Evolutionary conservation across 2,329 filamentous ascomycete species (phyloP).

Genomic region (Didymella arachidicola): DNA sequence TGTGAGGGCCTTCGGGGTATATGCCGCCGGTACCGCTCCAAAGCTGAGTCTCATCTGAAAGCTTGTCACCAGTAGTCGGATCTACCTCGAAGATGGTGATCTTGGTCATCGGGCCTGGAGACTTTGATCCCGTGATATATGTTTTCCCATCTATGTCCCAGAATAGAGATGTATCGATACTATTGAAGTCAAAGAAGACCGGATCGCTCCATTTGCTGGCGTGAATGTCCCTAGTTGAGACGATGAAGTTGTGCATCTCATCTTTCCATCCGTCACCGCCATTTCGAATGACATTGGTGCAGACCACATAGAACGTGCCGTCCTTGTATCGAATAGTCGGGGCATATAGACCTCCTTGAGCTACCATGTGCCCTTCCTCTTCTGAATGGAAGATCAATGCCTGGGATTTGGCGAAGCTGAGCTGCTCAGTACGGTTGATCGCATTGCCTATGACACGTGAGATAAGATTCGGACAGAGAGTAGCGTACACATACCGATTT

Average conservation of each 20-base stretch:
- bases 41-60: background rate
- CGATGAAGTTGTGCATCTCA: background rate
- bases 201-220: background rate
- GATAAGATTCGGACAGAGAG: background rate
- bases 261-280: background rate
- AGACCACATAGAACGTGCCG: conserved; percentile 1
- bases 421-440: background rate
- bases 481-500: background rate
- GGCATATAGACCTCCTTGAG: background rate
- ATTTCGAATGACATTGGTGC: background rate
- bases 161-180: background rate
- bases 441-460: background rate
- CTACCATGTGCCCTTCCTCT: background rate
- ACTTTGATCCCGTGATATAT: background rate
- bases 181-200: background rate
- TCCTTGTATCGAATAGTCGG: background rate
- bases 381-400: background rate
- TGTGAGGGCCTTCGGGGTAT: background rate
- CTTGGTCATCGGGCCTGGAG: background rate
- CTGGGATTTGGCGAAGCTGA: background rate
- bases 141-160: background rate
- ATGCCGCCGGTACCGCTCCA: background rate
- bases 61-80: background rate
- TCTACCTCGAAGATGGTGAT: background rate
- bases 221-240: background rate